Evolutionary conservation across 805 yeast species (phyloP).

Genomic region (Brettanomyces sp.): DNA sequence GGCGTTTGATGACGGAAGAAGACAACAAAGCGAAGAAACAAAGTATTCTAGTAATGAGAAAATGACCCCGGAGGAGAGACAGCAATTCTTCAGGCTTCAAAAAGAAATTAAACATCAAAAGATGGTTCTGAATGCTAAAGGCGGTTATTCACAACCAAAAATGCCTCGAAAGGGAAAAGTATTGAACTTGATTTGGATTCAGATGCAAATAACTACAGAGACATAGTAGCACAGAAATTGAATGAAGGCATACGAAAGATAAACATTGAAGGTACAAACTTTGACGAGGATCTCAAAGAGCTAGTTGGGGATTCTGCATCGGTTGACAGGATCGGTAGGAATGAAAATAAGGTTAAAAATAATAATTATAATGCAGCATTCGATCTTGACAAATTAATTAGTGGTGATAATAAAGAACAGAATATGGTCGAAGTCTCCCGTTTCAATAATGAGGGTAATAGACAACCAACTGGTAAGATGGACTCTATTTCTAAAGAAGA

Average conservation of each 20-base stretch:
- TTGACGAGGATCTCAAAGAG: constrained; percentile 8
- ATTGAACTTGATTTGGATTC: constrained; percentile 7
- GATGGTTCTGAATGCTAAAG: constrained; percentile 4
- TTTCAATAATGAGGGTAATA: not conserved
- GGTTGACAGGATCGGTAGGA: too few relatives aligned
- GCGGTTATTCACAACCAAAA: not conserved
- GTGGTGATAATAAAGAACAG: not conserved
- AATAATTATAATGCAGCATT: not conserved
- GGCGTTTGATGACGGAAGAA: not conserved
- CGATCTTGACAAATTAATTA: constrained; percentile 5
- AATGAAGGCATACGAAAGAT: not conserved
- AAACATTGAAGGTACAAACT: not conserved
- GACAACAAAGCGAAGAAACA: constrained; percentile 4
- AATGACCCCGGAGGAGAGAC: constrained; percentile 10
- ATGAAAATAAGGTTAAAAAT: not conserved
- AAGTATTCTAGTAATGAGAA: not conserved
- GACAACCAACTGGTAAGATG: not conserved
- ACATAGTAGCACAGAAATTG: constrained; percentile 5
- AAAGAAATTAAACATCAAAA: constrained; percentile 10
- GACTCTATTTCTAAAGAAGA: not conserved
- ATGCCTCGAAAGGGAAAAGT: not conserved
- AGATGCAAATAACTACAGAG: constrained; percentile 9
- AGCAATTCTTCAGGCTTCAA: constrained; percentile 8
- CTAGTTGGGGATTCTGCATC: constrained; percentile 4
- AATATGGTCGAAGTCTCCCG: not conserved